phyloP scores from a whole-genome alignment of 1,284 basidiomycete genomes.

The Ganoderma sp. region DNA sequence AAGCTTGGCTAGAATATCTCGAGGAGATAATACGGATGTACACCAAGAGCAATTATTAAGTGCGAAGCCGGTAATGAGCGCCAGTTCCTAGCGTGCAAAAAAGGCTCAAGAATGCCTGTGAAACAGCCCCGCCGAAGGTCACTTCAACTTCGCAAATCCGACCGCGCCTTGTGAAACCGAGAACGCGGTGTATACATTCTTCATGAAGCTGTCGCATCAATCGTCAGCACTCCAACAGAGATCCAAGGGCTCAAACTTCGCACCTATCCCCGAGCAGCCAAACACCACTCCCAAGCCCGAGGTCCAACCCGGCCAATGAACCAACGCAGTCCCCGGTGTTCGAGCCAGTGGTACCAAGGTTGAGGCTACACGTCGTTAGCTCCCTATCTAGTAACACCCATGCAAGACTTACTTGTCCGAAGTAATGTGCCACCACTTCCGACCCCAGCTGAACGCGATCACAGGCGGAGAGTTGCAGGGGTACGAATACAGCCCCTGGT shows the following conservation, averaged over 20 bases:
- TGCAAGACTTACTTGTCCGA: slow-evolving; percentile 25
- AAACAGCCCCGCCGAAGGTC: background rate
- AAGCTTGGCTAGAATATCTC: background rate
- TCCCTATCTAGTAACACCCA: background rate
- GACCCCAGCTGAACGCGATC: slow-evolving; percentile 49
- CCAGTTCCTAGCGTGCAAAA: background rate
- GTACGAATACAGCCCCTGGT: slow-evolving; percentile 44
- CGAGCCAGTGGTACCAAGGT: slow-evolving; percentile 34
- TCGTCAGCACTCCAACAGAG: background rate
- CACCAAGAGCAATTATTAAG: background rate
- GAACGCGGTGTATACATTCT: slow-evolving; percentile 37
- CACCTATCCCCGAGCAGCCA: slow-evolving; percentile 40
- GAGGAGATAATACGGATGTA: background rate
- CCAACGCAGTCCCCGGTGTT: slow-evolving; percentile 34
- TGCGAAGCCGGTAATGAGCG: background rate
- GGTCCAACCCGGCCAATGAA: slow-evolving; percentile 35
- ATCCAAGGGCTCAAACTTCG: background rate
- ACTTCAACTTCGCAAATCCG: slow-evolving; percentile 34
- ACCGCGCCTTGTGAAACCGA: slow-evolving; percentile 32
- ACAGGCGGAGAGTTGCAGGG: slow-evolving; percentile 46
- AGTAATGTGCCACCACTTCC: slow-evolving; percentile 45
- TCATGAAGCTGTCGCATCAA: slow-evolving; percentile 31
- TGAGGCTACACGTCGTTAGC: slow-evolving; percentile 32
- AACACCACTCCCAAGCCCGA: slow-evolving; percentile 32
- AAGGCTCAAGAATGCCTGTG: background rate